Percentiles rank a stretch among this genome's conserved stretches.
These are phyloP conservation scores for Metschnikowia henanensis DNA, from an alignment of 805 yeast genomes.

Conservation along the genomic window DNA sequence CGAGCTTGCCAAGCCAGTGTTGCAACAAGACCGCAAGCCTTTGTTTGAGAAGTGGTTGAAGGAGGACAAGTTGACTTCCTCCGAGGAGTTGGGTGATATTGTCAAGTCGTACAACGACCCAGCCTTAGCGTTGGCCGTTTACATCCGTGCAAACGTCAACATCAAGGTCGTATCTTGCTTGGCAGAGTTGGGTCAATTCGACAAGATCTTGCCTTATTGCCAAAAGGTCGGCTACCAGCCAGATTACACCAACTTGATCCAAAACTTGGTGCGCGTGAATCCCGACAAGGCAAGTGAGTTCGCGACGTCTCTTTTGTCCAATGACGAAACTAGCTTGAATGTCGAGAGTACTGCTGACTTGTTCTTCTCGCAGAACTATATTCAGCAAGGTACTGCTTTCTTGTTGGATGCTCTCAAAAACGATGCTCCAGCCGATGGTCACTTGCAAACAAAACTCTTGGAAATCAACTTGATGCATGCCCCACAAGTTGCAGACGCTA, in stretches of 20 bases:
- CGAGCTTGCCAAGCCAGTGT: conserved; percentile 92
- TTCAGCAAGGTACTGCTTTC: conserved; percentile 98
- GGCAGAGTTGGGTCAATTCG: conserved; percentile 96
- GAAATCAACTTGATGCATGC: conserved; percentile 94
- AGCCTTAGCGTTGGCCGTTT: conserved; percentile 86
- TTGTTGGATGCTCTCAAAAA: conserved; percentile 92
- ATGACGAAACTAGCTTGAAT: conserved; percentile 64
- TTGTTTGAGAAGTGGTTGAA: conserved; percentile 94
- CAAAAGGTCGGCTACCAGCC: conserved; percentile 87
- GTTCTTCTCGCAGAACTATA: conserved; percentile 88
- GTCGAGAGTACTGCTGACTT: conserved; percentile 89
- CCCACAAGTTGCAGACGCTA: conserved; percentile 99
- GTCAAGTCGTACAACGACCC: conserved; percentile 81
- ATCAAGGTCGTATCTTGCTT: conserved; percentile 87
- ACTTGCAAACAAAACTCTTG: conserved; percentile 88
- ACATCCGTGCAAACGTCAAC: conserved; percentile 78
- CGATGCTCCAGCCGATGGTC: conserved; percentile 93
- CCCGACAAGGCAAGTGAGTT: conserved; percentile 99
- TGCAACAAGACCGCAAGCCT: conserved; percentile 93
- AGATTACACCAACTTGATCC: conserved; percentile 85
- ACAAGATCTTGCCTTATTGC: conserved; percentile 92
- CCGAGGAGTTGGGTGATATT: conserved; percentile 97
- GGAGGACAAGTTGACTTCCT: conserved; percentile 89
- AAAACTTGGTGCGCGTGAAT: conserved; percentile 84
- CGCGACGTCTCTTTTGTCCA: conserved; percentile 77